Base-by-base conservation (phyloP, 768 basidiomycete species). In the Collybia sordida region DNA sequence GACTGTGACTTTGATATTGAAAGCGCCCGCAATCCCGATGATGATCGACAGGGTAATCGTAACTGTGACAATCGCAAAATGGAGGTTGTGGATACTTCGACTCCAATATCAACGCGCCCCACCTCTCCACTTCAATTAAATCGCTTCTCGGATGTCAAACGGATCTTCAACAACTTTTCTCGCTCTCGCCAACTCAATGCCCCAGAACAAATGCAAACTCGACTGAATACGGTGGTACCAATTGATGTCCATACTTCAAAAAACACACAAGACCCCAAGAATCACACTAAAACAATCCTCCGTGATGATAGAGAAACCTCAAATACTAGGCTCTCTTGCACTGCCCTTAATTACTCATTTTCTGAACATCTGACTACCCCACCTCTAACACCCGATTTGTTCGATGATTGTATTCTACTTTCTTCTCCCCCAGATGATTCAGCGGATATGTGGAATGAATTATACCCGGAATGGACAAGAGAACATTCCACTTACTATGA, bases 331-430 rank as follows among this genome's bases (percentile, higher is more conserved):
- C n/a, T 28, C 40, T 41, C 48, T 18, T 43, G 43, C 42, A 40
- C 47, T 4, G 36, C 28, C 15, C 44, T 50, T 49, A 37, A 37
- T 3, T 49, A 43, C 31, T 42, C 48, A 0, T 42, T 36, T 42
- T 49, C 42, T 18, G 56, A 57, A n/a, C 43, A 24, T 35, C 37
- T 49, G 15, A 51, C 46, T 43, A 64, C 64, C 7, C 64, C 64
- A 35, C 64, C 64, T 47, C 48, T 65, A 51, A 64, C 64, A 3
- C 62, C 64, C 6, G 64, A 65, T 44, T 55, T 57, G 9, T 34
- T 56, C 17, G 54, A 58, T 18, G 48, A 56, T 9, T 17, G 52
- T 31, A 25, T 47, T 27, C 41, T 56, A 11, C 50, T 52, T 7
- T 55, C 61, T 43, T 51, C 54, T 23, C 24, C 28, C 12, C 18